Evolutionary conservation across 169 alveolate species (phyloP).

Genomic region (Hepatocystis sp.): DNA sequence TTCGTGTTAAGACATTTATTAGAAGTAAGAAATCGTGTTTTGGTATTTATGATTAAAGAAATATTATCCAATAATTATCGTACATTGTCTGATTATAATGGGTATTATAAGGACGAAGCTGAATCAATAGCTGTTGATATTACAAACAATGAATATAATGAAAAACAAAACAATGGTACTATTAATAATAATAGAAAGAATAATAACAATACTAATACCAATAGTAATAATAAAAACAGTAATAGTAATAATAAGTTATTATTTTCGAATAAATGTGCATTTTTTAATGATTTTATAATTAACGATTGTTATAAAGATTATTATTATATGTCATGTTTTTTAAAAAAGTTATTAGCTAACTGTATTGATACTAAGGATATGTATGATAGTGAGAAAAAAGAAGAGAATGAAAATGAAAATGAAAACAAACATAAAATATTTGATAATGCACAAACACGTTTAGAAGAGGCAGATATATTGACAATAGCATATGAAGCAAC

Average conservation of each 20-base stretch:
- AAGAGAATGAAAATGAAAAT: slow-evolving; percentile 5
- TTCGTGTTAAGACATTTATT: slow-evolving; percentile 24
- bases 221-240: no score
- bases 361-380: slow-evolving; percentile 13
- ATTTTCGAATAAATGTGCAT: slow-evolving; percentile 42
- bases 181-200: no score
- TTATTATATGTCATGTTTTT: slow-evolving; percentile 39
- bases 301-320: slow-evolving; percentile 69
- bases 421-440: not conserved
- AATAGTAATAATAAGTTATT: slow-evolving; percentile 49
- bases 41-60: slow-evolving; percentile 29
- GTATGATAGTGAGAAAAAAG: slow-evolving; percentile 5
- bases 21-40: slow-evolving; percentile 41
- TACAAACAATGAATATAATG: slow-evolving; percentile 25
- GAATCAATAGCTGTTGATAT: slow-evolving; percentile 56
- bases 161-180: slow-evolving; percentile 18
- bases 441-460: slow-evolving; percentile 21
- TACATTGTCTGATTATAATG: not conserved
- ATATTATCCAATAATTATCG: slow-evolving; percentile 13
- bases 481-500: slow-evolving; percentile 64
- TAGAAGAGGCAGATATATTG: slow-evolving; percentile 60
- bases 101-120: slow-evolving; percentile 5
- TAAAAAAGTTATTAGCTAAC: slow-evolving; percentile 40
- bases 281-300: slow-evolving; percentile 57
- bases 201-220: no score